These are phyloP conservation scores for Xylaria multiplex DNA, from an alignment of 2,329 filamentous ascomycete genomes.

Conservation along the genomic window DNA sequence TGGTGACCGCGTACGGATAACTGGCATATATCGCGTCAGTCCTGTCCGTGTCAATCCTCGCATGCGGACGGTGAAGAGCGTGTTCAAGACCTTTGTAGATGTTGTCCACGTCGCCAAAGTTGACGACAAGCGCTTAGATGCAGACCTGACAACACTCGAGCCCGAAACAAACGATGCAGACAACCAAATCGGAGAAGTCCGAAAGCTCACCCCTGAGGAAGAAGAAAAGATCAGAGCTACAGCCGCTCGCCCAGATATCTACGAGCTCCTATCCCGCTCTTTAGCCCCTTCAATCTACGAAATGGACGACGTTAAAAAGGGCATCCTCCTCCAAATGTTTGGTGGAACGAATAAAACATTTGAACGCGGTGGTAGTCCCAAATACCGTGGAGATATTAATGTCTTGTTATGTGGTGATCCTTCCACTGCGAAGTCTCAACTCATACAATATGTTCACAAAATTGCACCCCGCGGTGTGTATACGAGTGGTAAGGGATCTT, in stretches of 20 bases:
- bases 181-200: conserved; percentile 81
- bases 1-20: conserved; percentile 94
- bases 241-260: conserved; percentile 83
- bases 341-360: conserved; percentile 98
- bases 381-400: conserved; percentile 97
- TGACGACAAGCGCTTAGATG: conserved; percentile 92
- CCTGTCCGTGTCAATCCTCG: conserved; percentile 94
- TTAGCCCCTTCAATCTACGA: conserved; percentile 96
- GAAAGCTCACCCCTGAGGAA: conserved; percentile 85
- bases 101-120: conserved; percentile 96
- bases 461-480: conserved; percentile 91
- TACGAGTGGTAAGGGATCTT: conserved; percentile 83
- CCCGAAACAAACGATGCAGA: conserved; percentile 78
- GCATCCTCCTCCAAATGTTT: conserved; percentile 94
- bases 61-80: conserved; percentile 89
- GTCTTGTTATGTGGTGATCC: conserved; percentile 96
- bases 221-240: conserved; percentile 88
- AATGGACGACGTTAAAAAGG: conserved; percentile 99
- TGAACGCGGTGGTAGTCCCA: conserved; percentile 92
- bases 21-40: conserved; percentile 95
- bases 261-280: conserved; percentile 89
- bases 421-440: conserved; percentile 94
- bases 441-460: conserved; percentile 94
- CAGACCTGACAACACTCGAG: conserved; percentile 88
- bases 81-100: conserved; percentile 98